Evolutionary conservation across 1,284 basidiomycete species (phyloP).

Genomic region (Athelia psychrophila): DNA sequence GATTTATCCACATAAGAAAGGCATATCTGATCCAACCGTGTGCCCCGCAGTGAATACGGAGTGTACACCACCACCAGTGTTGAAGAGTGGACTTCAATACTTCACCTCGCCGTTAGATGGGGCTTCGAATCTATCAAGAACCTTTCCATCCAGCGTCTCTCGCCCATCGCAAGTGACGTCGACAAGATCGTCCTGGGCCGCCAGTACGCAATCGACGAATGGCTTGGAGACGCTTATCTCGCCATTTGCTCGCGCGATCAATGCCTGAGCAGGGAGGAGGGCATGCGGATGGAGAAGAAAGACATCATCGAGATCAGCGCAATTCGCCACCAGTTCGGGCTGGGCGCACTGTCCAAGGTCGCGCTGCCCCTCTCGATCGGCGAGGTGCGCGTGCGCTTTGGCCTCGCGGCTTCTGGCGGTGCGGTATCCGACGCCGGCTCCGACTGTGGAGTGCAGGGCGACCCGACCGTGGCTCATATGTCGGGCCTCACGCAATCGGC

Average conservation of each 20-base stretch:
- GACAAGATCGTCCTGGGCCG: slow-evolving; percentile 1
- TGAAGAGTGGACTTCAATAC: background rate
- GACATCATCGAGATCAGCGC: slow-evolving; percentile 4
- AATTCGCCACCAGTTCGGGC: background rate
- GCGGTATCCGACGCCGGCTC: too few relatives aligned
- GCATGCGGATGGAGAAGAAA: background rate
- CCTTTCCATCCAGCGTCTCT: background rate
- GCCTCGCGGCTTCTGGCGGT: too few relatives aligned
- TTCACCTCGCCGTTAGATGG: background rate
- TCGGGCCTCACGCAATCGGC: too few relatives aligned
- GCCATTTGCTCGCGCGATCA: background rate
- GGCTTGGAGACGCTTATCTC: background rate
- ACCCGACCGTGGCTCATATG: too few relatives aligned
- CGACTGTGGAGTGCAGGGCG: too few relatives aligned
- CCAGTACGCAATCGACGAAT: background rate
- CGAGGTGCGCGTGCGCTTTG: too few relatives aligned
- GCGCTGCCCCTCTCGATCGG: too few relatives aligned
- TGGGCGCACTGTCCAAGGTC: too few relatives aligned
- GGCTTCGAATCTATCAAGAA: background rate
- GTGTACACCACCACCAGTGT: background rate
- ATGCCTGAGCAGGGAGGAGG: background rate
- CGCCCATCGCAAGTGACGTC: background rate
- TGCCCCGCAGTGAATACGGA: background rate
- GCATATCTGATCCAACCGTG: background rate
- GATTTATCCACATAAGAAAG: background rate